Evolutionary conservation across 2,329 filamentous ascomycete species (phyloP).

Genomic region (Hymenotorrendiella dingleyae): DNA sequence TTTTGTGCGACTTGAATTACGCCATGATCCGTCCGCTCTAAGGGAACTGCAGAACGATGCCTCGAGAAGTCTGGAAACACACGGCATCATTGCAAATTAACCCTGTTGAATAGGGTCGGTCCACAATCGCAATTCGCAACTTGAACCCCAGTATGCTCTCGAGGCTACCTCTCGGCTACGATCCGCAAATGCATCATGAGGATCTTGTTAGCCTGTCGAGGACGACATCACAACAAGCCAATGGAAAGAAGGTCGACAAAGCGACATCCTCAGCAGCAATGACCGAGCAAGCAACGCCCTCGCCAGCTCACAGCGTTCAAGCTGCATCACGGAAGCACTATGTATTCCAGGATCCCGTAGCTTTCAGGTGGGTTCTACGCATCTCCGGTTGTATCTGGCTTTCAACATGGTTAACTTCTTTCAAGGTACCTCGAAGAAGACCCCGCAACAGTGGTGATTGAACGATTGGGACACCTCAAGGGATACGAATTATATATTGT

Average conservation of each 20-base stretch:
- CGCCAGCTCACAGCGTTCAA: conserved; percentile 20
- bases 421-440: conserved; percentile 79
- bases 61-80: background rate
- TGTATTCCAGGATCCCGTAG: conserved; percentile 61
- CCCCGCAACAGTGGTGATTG: conserved; percentile 64
- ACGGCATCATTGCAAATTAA: conserved; percentile 9
- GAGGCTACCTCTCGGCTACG: conserved; percentile 20
- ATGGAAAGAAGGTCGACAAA: no score
- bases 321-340: conserved; percentile 44
- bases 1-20: no score
- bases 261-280: conserved; percentile 8
- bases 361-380: conserved; percentile 41
- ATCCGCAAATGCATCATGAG: conserved; percentile 28
- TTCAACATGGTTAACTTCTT: conserved; percentile 4
- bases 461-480: conserved; percentile 61
- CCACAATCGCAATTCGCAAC: background rate
- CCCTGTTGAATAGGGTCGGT: no score
- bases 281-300: conserved; percentile 7
- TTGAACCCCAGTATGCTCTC: conserved; percentile 5
- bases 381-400: background rate
- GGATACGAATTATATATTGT: conserved; percentile 94
- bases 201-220: conserved; percentile 25
- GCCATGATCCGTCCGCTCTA: no score
- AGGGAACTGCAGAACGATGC: conserved; percentile 2
- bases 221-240: conserved; percentile 19